phyloP scores from a whole-genome alignment of 345 rosid species.

The Dovyalis caffra region DNA sequence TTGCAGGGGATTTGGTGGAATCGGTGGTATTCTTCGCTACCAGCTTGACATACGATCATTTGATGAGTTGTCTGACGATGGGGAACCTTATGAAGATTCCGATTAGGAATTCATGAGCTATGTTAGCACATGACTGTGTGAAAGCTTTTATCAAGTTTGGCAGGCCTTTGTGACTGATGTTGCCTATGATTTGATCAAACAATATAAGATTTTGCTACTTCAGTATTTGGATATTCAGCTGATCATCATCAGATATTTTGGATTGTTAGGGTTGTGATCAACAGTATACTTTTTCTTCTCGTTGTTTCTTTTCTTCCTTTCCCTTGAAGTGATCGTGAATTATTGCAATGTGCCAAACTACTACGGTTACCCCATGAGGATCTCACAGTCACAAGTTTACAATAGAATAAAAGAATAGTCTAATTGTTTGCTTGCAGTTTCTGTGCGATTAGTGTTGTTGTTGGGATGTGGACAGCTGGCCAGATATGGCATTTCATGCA shows the following conservation, averaged over 20 bases:
- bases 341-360: not conserved
- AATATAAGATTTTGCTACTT: not conserved
- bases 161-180: not conserved
- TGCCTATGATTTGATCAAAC: not conserved
- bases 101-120: not conserved
- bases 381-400: too few relatives aligned
- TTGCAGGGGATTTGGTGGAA: slow-evolving; percentile 40
- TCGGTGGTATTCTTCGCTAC: slow-evolving; percentile 37
- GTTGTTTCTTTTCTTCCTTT: not conserved
- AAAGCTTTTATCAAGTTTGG: not conserved
- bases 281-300: not conserved
- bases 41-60: slow-evolving; percentile 29
- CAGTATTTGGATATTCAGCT: not conserved
- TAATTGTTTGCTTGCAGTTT: too few relatives aligned
- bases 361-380: not conserved
- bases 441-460: too few relatives aligned
- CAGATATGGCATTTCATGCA: too few relatives aligned
- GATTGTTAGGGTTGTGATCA: not conserved
- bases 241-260: not conserved
- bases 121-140: not conserved
- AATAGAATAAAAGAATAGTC: not conserved
- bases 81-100: slow-evolving; percentile 18
- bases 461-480: too few relatives aligned
- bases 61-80: slow-evolving; percentile 23
- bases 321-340: not conserved